These are phyloP conservation scores for Dorcoceras hygrometricum DNA, from an alignment of 257 asterid species.

Conservation along the genomic window DNA sequence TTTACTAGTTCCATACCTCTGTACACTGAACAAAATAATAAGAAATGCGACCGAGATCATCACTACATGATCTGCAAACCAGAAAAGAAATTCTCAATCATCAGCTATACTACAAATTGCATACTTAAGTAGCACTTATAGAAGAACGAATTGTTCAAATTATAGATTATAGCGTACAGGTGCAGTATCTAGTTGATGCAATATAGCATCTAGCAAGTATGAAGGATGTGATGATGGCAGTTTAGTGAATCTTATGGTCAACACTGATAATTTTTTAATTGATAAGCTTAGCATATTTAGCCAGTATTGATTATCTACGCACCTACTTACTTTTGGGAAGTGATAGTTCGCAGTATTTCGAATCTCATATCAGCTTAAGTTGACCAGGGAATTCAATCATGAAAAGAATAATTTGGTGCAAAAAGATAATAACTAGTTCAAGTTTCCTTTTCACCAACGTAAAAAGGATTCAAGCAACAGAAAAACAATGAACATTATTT, in stretches of 20 bases:
- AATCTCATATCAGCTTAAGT: background rate
- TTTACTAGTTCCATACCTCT: slow-evolving; percentile 95
- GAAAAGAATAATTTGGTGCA: background rate
- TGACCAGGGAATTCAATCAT: background rate
- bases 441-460: background rate
- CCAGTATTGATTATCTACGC: background rate
- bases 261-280: background rate
- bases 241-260: background rate
- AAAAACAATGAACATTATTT: slow-evolving; percentile 14
- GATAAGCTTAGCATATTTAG: background rate
- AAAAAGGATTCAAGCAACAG: slow-evolving; percentile 17
- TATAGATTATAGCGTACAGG: background rate
- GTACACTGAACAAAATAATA: slow-evolving; percentile 85
- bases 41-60: slow-evolving; percentile 85
- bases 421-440: background rate
- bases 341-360: background rate
- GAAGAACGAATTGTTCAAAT: background rate
- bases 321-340: background rate
- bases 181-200: background rate
- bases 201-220: background rate
- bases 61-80: slow-evolving; percentile 86
- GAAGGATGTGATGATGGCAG: background rate
- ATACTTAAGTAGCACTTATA: slow-evolving; percentile 18
- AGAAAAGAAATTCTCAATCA: slow-evolving; percentile 35
- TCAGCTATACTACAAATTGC: slow-evolving; percentile 16